Evolutionary conservation across 768 basidiomycete species (phyloP), one percentile per base, ranked within the genome.

Genomic region (Neoboletus subvelutipes): DNA sequence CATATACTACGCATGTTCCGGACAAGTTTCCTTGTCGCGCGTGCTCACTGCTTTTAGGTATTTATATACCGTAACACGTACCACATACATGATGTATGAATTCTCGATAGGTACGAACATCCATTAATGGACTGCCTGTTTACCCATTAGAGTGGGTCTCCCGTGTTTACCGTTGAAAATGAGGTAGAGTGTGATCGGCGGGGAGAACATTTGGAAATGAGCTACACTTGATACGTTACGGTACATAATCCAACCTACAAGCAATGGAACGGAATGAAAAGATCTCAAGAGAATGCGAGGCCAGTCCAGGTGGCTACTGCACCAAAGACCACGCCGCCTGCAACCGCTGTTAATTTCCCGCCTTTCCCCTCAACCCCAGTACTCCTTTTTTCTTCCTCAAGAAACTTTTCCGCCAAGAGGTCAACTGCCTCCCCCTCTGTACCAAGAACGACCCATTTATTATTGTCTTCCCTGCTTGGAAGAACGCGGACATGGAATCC

Each of bases 221-320:
- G 17, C 34, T 33, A 54, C 36, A 50, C 7, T 26, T 39, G 24
- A 4, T 47, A 47, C n/a, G 34, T 17, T 10, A 51, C 15, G 13
- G 28, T 48, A 55, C 31, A 51, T 43, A 34, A 56, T 48, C 17
- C 33, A 41, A 50, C 40, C 29, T 26, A 45, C 45, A 45, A 29
- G 7, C 17, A 22, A 36, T 17, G n/a, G 20, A 6, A 29, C 45
- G 10, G 29, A 39, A 50, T 55, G 36, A 20, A 29, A 17, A n/a
- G 50, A 52, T 47, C 43, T 79, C 59, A 82, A 62, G 69, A 79
- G 76, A 75, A 73, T 33, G 85, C 85, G 51, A 86, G 75, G 17
- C 83, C 82, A 20, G 81, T 81, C 75, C 78, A 84, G 48, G 83
- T 77, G 41, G 83, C 83, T 8, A 84, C 81, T 40, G 81, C 84